Evolutionary conservation across 768 basidiomycete species (phyloP).

Genomic region (Sarcomyxa edulis): DNA sequence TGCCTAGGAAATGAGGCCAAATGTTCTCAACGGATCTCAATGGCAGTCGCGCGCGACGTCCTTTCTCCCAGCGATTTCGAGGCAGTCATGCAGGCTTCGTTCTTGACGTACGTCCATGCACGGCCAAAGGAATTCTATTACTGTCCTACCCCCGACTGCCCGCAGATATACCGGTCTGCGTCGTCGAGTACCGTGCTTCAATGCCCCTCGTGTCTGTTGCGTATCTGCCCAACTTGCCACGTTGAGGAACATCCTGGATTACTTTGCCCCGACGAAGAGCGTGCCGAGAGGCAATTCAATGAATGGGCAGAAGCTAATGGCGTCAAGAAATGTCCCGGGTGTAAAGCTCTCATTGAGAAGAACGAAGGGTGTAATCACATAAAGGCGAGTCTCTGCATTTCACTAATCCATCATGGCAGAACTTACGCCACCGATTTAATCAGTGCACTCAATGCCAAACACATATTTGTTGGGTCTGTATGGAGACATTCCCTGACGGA

Average conservation of each 20-base stretch:
- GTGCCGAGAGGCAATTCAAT: conserved; percentile 52
- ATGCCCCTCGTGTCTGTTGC: conserved; percentile 50
- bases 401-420: too few species aligned
- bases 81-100: conserved; percentile 51
- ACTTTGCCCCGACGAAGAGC: conserved; percentile 50
- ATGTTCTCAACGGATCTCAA: conserved; percentile 53
- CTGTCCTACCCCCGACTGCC: conserved; percentile 79
- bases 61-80: conserved; percentile 51
- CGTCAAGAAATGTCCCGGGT: conserved; percentile 73
- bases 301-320: conserved; percentile 60
- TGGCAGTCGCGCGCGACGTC: conserved; percentile 42
- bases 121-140: conserved; percentile 60
- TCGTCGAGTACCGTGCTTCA: conserved; percentile 39
- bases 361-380: conserved; percentile 79
- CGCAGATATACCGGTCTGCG: conserved; percentile 61
- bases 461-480: conserved; percentile 80
- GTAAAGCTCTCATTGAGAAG: conserved; percentile 67
- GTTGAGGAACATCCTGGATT: conserved; percentile 61
- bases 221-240: conserved; percentile 50
- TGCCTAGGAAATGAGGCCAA: conserved; percentile 64
- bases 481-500: conserved; percentile 62
- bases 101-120: conserved; percentile 54
- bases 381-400: too few species aligned
- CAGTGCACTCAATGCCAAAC: conserved; percentile 69
- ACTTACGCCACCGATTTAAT: too few species aligned